Evolutionary conservation across 2,329 filamentous ascomycete species (phyloP), one percentile per base, ranked within the genome.

Genomic region (Xylariomycetidae sp.): DNA sequence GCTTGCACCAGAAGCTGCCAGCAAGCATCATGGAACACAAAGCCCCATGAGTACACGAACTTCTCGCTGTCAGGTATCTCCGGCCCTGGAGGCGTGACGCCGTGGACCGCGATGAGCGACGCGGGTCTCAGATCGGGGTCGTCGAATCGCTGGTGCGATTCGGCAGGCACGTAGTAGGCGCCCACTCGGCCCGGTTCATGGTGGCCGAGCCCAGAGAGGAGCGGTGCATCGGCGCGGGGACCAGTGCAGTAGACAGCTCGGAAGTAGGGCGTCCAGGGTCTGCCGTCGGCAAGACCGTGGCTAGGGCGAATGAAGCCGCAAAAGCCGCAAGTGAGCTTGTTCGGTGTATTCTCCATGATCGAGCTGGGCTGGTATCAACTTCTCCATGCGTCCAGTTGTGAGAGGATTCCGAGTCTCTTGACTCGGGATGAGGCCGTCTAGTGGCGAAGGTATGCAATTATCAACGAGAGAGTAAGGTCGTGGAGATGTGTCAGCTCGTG

Each of bases 11-110:
- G 25, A 10, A 53, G 29, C 8, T 10, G 16, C 50, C 50, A 53
- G 33, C 50, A 53, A 7, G 50, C 40, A 16, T 52, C 49, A 30
- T 53, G 50, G 18, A 53, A 49, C 6, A 32, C 24, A 32, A 52
- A 53, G 2, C 49, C 46, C 49, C 50, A 52, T 8, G 43, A 39
- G 29, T 44, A 48, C 4, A n/a, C 25, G n/a, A 15, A 31, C 20
- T 35, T 37, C 28, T 44, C 40, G 7, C 29, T 17, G 7, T 41
- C 39, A 5, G 38, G 34, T 5, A 29, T 13, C 12, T 38, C 35
- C 20, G 25, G 33, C 16, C 14, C 35, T 3, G 48, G 45, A 10
- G 48, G 45, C 19, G 31, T 32, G 37, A 45, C 30, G 10, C 36
- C 40, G 17, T 30, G 43, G 23, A 51, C 44, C 10, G 31, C 39